Evolutionary conservation across 805 yeast genomes (phyloP), one percentile per base, ranked within the genome.

Genomic region (Yarrowia sp.): DNA sequence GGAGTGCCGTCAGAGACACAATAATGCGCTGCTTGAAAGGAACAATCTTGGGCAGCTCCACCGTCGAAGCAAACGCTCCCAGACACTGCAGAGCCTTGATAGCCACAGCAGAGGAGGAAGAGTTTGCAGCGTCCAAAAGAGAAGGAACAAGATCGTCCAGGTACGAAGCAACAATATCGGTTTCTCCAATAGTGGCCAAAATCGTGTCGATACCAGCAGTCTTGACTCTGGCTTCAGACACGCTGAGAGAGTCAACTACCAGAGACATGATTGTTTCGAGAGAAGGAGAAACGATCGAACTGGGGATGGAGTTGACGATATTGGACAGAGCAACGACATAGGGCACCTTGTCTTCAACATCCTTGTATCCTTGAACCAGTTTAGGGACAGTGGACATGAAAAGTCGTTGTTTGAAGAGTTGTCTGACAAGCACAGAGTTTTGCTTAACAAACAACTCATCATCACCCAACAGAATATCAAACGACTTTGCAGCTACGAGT

Each of bases 331-430:
- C 84, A 9, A 85, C 80, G 67, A 92, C 76, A 68, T 84, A 85
- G 55, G 83, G 81, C 55, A 84, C 82, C 67, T 82, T 82, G 2
- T 45, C 55, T 66, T 75, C 68, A 10, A 60, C 35, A 18, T 67
- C 50, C 9, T 65, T 74, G 72, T 82, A 86, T 3, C 80, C 81
- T 0, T 75, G 72, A 8, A 88, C 83, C 36, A 91, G 73, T 35
- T 73, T 74, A 0, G 89, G 88, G 6, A 90, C 79, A 1, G 85
- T 77, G 8, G 79, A 76, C 66, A 84, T 84, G 72, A 91, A 90
- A 31, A 90, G 80, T 68, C 86, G 86, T 72, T 95, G 99, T 72
- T 91, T 91, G 80, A 88, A 90, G 28, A 95, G 79, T 50, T 83
- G 74, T 66, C 89, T 83, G 17, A 88, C 82, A 66, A 86, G 84